These are phyloP conservation scores for Vachellia pachyceras DNA, from an alignment of 306 rosid genomes.

Conservation along the genomic window DNA sequence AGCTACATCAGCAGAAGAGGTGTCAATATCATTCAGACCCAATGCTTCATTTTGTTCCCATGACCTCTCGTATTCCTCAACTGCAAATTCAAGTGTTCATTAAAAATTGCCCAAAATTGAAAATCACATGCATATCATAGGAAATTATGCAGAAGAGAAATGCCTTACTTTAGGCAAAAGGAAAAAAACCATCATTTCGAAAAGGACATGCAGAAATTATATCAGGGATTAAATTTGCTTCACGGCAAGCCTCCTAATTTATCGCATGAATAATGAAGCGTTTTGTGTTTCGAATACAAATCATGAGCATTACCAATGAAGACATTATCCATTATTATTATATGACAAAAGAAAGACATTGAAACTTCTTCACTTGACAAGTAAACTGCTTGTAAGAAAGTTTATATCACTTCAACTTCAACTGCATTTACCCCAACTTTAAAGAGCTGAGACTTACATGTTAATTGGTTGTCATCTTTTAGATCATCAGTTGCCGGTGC, in stretches of 20 bases:
- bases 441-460: conserved; percentile 58
- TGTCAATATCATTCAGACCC: conserved; percentile 94
- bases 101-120: conserved; percentile 32
- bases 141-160: conserved; percentile 26
- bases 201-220: too few relatives aligned
- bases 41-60: conserved; percentile 97
- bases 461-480: conserved; percentile 78
- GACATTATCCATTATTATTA: too few relatives aligned
- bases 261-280: too few relatives aligned
- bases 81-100: conserved; percentile 41
- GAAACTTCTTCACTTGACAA: too few relatives aligned
- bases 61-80: conserved; percentile 87
- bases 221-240: too few relatives aligned
- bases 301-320: too few relatives aligned
- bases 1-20: conserved; percentile 82
- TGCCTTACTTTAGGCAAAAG: too few relatives aligned
- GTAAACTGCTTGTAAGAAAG: conserved; percentile 26
- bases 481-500: conserved; percentile 92
- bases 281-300: too few relatives aligned
- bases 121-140: neutral
- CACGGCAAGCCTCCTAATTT: too few relatives aligned
- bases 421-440: neutral
- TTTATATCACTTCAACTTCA: conserved; percentile 18
- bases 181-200: too few relatives aligned
- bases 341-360: too few relatives aligned